Evolutionary conservation across 139 green algal species (phyloP).

Genomic region (Monoraphidium neglectum): DNA sequence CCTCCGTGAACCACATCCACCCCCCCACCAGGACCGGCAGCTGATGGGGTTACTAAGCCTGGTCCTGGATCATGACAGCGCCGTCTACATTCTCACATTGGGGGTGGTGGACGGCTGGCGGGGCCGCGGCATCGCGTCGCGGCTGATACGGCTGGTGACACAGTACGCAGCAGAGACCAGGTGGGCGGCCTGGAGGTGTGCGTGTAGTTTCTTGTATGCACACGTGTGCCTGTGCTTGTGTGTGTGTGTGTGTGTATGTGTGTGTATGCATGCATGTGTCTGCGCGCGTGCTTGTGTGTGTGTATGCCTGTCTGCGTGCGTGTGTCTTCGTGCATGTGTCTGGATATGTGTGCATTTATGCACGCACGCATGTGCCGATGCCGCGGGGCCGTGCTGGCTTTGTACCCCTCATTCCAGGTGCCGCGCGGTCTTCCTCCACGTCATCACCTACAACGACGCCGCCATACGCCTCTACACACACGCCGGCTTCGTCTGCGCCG

Average conservation of each 20-base stretch:
- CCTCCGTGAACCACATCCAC: not conserved
- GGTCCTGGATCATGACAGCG: conserved; percentile 30
- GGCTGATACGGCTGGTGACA: conserved; percentile 35
- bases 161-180: conserved; percentile 32
- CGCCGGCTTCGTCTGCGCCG: conserved; percentile 22
- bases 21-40: conserved; percentile 36
- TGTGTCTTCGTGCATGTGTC: too few relatives aligned
- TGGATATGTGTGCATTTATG: too few relatives aligned
- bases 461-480: conserved; percentile 42
- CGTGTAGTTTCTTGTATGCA: too few relatives aligned
- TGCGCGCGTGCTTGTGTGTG: too few relatives aligned
- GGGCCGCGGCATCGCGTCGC: conserved; percentile 28
- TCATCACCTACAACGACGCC: conserved; percentile 46
- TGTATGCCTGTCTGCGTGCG: too few relatives aligned
- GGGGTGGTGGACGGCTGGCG: conserved; percentile 38
- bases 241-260: too few relatives aligned
- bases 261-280: too few relatives aligned
- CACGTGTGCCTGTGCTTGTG: too few relatives aligned
- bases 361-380: too few relatives aligned
- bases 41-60: conserved; percentile 29
- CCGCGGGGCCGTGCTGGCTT: too few relatives aligned
- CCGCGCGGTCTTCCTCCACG: conserved; percentile 44
- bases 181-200: too few relatives aligned
- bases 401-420: conserved; percentile 22
- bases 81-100: conserved; percentile 58